Conservation (phyloP, 208 protist species). For the Strigomonas oncopelti region DNA sequence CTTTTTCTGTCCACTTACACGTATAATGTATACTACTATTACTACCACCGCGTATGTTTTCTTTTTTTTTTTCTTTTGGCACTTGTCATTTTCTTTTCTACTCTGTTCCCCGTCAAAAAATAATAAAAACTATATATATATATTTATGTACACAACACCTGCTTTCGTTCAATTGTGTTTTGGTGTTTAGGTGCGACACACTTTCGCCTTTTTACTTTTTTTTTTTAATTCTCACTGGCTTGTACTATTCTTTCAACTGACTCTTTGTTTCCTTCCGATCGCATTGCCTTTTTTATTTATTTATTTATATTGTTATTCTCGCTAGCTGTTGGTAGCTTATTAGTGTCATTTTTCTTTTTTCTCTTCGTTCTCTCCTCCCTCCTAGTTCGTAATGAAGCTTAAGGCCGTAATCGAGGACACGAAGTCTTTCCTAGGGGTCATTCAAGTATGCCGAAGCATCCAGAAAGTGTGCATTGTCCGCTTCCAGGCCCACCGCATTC, state of each 20-base stretch:
- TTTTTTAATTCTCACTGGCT: too few species aligned
- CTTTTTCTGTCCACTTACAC: background rate
- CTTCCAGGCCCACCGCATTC: slow-evolving; percentile 51
- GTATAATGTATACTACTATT: slow-evolving; percentile 2
- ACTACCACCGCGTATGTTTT: background rate
- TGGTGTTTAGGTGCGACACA: background rate
- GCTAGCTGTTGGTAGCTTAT: background rate
- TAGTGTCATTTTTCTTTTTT: background rate
- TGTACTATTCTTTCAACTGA: too few species aligned
- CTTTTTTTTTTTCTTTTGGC: background rate
- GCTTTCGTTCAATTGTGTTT: background rate
- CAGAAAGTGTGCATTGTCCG: slow-evolving; percentile 58
- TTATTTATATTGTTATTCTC: background rate
- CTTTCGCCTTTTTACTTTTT: background rate
- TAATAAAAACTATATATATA: slow-evolving; percentile 4
- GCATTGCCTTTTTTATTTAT: background rate
- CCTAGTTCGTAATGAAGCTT: slow-evolving; percentile 57
- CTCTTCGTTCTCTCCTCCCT: background rate
- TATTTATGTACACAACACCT: slow-evolving; percentile 2
- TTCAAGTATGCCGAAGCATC: slow-evolving; percentile 64
- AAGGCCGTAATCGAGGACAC: slow-evolving; percentile 66
- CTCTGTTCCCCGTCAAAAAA: slow-evolving; percentile 1
- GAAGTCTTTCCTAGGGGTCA: slow-evolving; percentile 40
- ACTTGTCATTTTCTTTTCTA: too few species aligned
- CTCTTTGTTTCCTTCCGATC: too few species aligned